Evolutionary conservation across 2,329 filamentous ascomycete species (phyloP).

Genomic region (Colletotrichum musae): DNA sequence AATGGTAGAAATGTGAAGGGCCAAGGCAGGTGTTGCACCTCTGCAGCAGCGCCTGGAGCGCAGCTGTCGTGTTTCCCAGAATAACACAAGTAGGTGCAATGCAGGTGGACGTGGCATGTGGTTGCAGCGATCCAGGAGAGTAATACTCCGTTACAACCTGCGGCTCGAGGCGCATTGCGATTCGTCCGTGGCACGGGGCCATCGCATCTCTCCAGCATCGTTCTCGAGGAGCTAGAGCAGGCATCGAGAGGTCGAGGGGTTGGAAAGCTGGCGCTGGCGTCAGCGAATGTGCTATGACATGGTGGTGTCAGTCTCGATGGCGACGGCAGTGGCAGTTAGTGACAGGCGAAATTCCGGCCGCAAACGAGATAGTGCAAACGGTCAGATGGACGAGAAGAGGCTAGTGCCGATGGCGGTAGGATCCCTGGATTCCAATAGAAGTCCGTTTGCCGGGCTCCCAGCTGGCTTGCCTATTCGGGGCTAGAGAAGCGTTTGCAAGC

Average conservation of each 20-base stretch:
- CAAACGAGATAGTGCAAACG: slow-evolving; percentile 25
- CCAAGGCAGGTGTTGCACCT: neutral
- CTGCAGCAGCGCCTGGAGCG: slow-evolving; percentile 12
- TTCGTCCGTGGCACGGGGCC: slow-evolving; percentile 28
- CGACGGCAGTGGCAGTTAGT: slow-evolving; percentile 10
- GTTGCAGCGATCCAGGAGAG: slow-evolving; percentile 37
- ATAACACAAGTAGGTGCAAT: slow-evolving; percentile 19
- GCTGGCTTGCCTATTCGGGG: slow-evolving; percentile 21
- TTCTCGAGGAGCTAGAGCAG: slow-evolving; percentile 10
- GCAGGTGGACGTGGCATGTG: slow-evolving; percentile 38
- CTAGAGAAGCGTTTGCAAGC: slow-evolving; percentile 7
- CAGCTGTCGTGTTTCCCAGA: slow-evolving; percentile 30
- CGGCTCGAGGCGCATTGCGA: slow-evolving; percentile 22
- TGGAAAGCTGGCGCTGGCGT: neutral
- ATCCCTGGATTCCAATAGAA: slow-evolving; percentile 7
- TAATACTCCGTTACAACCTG: slow-evolving; percentile 17
- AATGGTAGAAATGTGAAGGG: slow-evolving; percentile 3
- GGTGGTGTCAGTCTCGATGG: slow-evolving; percentile 1
- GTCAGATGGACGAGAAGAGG: slow-evolving; percentile 4
- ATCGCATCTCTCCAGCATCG: slow-evolving; percentile 31
- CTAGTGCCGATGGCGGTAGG: slow-evolving; percentile 19
- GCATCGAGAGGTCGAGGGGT: slow-evolving; percentile 12
- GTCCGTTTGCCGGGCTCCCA: slow-evolving; percentile 11
- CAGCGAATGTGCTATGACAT: neutral
- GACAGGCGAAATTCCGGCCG: slow-evolving; percentile 8